Evolutionary conservation across 495 filamentous ascomycete genomes (phyloP).

Genomic region (Astrocystis sublimbata): DNA sequence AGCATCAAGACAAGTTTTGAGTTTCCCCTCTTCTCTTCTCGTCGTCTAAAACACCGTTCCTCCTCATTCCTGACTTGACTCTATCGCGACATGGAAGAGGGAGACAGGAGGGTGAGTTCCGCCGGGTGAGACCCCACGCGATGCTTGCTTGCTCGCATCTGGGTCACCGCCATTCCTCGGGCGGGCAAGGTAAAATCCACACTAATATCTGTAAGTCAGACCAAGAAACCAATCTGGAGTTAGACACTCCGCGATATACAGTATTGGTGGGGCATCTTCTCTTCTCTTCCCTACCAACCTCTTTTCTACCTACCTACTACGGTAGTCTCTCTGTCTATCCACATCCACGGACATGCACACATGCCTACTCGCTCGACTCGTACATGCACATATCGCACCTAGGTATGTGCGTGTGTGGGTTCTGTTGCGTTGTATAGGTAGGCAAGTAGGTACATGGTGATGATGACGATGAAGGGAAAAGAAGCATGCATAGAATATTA

Average conservation of each 20-base stretch:
- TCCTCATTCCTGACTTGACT: neutral
- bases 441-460: neutral
- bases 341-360: constrained; percentile 1
- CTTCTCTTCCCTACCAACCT: neutral
- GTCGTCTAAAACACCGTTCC: neutral
- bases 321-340: neutral
- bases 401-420: neutral
- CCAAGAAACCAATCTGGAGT: constrained; percentile 9
- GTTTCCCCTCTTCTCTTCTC: too few species aligned
- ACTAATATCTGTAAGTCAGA: neutral
- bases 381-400: neutral
- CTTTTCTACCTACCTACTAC: neutral
- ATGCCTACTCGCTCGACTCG: too few species aligned
- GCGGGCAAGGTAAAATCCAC: too few species aligned
- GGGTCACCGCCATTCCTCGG: neutral
- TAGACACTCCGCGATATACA: constrained; percentile 13
- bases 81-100: neutral
- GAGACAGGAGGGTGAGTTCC: too few species aligned
- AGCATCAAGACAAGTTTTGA: neutral
- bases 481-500: too few species aligned
- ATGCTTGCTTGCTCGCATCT: too few species aligned
- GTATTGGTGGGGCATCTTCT: neutral
- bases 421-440: neutral
- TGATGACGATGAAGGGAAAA: neutral
- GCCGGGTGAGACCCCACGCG: too few species aligned